These are phyloP conservation scores for Pseudozyma sp. DNA, from an alignment of 1,284 basidiomycete genomes.

Conservation along the genomic window DNA sequence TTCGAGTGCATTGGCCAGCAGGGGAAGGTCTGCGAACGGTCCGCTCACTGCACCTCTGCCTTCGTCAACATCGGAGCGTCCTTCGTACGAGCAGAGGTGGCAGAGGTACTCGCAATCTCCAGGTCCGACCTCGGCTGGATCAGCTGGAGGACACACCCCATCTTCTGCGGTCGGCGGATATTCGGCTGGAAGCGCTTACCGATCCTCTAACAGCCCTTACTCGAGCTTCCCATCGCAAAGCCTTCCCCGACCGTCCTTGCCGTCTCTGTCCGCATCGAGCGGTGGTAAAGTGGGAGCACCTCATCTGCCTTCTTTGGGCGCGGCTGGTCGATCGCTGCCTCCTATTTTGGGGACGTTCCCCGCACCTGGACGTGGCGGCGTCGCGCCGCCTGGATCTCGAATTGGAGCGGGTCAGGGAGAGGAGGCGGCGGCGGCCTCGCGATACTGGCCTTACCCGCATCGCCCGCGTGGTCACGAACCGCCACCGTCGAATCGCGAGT, in stretches of 20 bases:
- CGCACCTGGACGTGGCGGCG: slow-evolving; percentile 17
- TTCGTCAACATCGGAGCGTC: slow-evolving; percentile 20
- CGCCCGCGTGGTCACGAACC: slow-evolving; percentile 28
- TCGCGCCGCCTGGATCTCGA: slow-evolving; percentile 9
- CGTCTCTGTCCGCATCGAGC: slow-evolving; percentile 30
- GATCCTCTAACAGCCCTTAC: slow-evolving; percentile 40
- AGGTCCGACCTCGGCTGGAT: slow-evolving; percentile 15
- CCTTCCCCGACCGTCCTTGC: slow-evolving; percentile 39
- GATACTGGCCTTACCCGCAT: slow-evolving; percentile 43
- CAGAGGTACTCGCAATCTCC: slow-evolving; percentile 43
- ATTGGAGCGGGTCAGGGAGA: slow-evolving; percentile 23
- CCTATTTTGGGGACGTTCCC: slow-evolving; percentile 47
- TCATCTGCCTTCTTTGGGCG: slow-evolving; percentile 36
- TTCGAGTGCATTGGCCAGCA: slow-evolving; percentile 16
- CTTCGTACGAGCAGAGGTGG: slow-evolving; percentile 42
- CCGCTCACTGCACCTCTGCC: slow-evolving; percentile 34
- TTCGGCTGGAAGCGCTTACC: slow-evolving; percentile 37
- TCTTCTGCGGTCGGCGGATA: slow-evolving; percentile 12
- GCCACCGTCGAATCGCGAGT: slow-evolving; percentile 18
- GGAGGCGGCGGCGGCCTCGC: slow-evolving; percentile 1
- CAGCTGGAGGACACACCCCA: slow-evolving; percentile 7
- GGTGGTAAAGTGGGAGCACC: slow-evolving; percentile 27
- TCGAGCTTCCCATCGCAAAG: slow-evolving; percentile 48
- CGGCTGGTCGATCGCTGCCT: slow-evolving; percentile 41
- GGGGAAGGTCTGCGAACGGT: slow-evolving; percentile 19